Evolutionary conservation across 2,329 filamentous ascomycete species (phyloP).

Genomic region (Knufia fluminis): DNA sequence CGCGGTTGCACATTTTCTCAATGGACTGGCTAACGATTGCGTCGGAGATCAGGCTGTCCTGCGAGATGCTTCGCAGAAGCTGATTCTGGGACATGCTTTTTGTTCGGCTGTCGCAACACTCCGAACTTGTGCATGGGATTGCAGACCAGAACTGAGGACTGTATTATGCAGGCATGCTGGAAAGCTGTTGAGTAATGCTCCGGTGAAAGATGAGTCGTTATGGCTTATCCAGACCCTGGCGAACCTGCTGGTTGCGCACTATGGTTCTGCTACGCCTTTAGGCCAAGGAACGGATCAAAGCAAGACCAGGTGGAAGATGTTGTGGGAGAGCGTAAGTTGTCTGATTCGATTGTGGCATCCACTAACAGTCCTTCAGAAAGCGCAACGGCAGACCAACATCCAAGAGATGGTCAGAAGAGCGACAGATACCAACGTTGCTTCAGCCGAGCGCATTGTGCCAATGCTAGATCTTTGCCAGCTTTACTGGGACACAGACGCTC

Average conservation of each 20-base stretch:
- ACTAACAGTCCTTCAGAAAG: background rate
- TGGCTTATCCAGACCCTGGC: conserved; percentile 6
- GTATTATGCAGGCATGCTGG: conserved; percentile 3
- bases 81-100: conserved; percentile 3
- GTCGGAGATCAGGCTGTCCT: conserved; percentile 3
- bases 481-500: conserved; percentile 6
- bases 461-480: conserved; percentile 5
- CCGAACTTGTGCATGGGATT: conserved; percentile 6
- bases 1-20: conserved; percentile 2
- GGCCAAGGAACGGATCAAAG: conserved; percentile 1
- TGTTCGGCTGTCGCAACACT: conserved; percentile 1
- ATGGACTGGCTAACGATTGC: conserved; percentile 5
- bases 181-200: background rate
- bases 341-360: background rate
- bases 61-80: background rate
- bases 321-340: background rate
- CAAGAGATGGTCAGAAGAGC: conserved; percentile 2
- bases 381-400: background rate
- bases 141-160: background rate
- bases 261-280: conserved; percentile 1
- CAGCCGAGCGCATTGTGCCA: conserved; percentile 2
- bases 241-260: conserved; percentile 1
- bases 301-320: conserved; percentile 6
- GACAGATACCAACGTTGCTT: background rate
- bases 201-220: conserved; percentile 3